Percentiles rank a stretch among this genome's conserved stretches.
phyloP scores from a whole-genome alignment of 2,329 filamentous ascomycete genomes.

The Monosporascus sp. region DNA sequence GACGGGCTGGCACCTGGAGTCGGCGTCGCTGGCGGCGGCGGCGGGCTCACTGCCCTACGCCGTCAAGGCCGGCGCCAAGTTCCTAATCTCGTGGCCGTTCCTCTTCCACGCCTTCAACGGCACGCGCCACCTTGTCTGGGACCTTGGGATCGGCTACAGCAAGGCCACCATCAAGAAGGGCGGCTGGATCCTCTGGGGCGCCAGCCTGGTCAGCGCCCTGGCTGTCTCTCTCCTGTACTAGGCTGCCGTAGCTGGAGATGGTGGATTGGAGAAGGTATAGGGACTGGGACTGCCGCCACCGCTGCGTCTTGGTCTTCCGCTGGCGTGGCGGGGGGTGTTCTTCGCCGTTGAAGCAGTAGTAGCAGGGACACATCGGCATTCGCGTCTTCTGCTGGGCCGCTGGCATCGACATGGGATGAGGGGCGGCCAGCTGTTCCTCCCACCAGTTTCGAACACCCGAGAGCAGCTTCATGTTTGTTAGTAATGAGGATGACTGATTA shows the following conservation, averaged over 20 bases:
- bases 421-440: background rate
- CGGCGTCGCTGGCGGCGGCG: slow-evolving; percentile 53
- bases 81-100: slow-evolving; percentile 54
- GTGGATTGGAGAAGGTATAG: too few relatives aligned
- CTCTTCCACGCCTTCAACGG: slow-evolving; percentile 54
- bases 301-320: background rate
- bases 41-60: slow-evolving; percentile 55
- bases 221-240: slow-evolving; percentile 46
- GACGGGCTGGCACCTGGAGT: slow-evolving; percentile 60
- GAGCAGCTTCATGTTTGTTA: background rate
- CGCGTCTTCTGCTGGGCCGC: background rate
- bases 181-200: slow-evolving; percentile 44
- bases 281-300: slow-evolving; percentile 2
- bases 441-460: background rate
- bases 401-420: background rate
- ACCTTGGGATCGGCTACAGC: slow-evolving; percentile 46
- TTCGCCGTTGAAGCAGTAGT: background rate
- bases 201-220: slow-evolving; percentile 38
- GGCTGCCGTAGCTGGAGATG: slow-evolving; percentile 1
- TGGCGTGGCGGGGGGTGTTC: background rate
- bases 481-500: too few relatives aligned
- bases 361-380: background rate
- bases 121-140: slow-evolving; percentile 49
- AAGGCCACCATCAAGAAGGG: slow-evolving; percentile 41
- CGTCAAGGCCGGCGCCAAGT: slow-evolving; percentile 54